Evolutionary conservation across 176 grass and related monocot genomes (phyloP), one percentile per base, ranked within the genome.

Genomic region (Oryza coarctata): DNA sequence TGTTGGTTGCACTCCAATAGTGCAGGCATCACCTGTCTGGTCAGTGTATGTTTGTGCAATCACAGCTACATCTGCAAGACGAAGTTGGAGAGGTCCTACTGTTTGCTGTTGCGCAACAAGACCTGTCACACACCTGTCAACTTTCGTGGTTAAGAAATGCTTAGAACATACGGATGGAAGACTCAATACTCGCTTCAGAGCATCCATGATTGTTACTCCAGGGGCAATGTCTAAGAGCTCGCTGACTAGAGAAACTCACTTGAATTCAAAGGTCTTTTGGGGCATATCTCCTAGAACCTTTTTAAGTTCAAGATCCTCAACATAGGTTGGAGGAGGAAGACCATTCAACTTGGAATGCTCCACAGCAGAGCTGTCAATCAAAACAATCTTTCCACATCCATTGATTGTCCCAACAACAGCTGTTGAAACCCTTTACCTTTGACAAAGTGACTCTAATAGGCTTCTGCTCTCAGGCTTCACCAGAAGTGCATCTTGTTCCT

Each of bases 241-340:
- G 18, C 63, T 39, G 18, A 70, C 34, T 60, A 77, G 72, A 86
- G 84, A 34, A 66, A 92, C 40, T 61, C 88, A 65, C 41, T 83
- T 83, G 70, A 97, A 97, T 75, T 91, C 81, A 57, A 94, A 97
- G 23, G 76, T 90, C 61, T 97, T 97, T 72, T 97, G 88, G 68
- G 94, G 94, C 94, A 97, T 97, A 73, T 97, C 91, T 67, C 94
- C 94, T 44, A 97, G 36, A 69, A 97, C 92, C 32, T 97, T 97
- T 90, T 97, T 92, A 79, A 92, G 87, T 47, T 94, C 92, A 79
- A 97, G 88, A 70, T 97, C 90, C 80, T 92, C 92, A 32, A 89
- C 80, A 70, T 88, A 92, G 22, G 26, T 32, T 63, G 94, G 90
- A 62, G 80, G 81, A 70, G 83, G 86, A 47, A 90, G 79, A 34